These are phyloP conservation scores for Pistacia atlantica DNA, from an alignment of 345 rosid species.

Conservation along the genomic window DNA sequence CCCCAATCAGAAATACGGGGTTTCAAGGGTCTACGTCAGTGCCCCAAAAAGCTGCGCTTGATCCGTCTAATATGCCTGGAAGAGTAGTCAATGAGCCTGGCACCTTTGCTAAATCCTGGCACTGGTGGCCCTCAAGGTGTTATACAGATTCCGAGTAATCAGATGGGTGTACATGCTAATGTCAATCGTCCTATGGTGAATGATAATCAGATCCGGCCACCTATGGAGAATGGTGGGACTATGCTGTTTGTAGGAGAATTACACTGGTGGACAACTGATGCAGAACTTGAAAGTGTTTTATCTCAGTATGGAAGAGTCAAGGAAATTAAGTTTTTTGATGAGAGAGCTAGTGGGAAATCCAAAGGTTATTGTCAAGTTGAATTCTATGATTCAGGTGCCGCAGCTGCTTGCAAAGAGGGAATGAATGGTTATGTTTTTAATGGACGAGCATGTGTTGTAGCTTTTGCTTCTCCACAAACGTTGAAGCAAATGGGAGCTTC, in stretches of 20 bases:
- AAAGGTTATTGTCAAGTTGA: conserved; percentile 94
- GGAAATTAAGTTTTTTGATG: conserved; percentile 85
- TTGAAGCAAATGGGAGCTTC: conserved; percentile 82
- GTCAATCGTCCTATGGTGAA: conserved; percentile 41
- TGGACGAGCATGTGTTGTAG: conserved; percentile 81
- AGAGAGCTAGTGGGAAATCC: conserved; percentile 87
- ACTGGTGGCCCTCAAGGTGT: conserved; percentile 52
- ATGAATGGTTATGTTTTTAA: conserved; percentile 73
- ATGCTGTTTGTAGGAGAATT: conserved; percentile 76
- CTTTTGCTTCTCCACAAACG: conserved; percentile 84
- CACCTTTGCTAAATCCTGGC: conserved; percentile 48
- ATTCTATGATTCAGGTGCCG: conserved; percentile 67
- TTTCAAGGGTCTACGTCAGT: conserved; percentile 52
- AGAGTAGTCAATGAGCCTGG: conserved; percentile 51
- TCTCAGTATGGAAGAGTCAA: conserved; percentile 78
- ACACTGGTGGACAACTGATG: conserved; percentile 96
- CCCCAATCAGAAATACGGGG: conserved; percentile 44
- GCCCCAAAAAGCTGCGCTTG: conserved; percentile 36
- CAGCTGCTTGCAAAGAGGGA: conserved; percentile 80
- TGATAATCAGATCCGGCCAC: conserved; percentile 61
- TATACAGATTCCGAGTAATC: conserved; percentile 56
- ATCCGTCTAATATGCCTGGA: conserved; percentile 49
- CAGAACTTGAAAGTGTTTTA: conserved; percentile 68
- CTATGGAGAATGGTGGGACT: conserved; percentile 72
- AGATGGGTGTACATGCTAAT: conserved; percentile 44